These are phyloP conservation scores for Geotrichum aggregatum DNA, from an alignment of 1,139 yeast species.

Conservation along the genomic window DNA sequence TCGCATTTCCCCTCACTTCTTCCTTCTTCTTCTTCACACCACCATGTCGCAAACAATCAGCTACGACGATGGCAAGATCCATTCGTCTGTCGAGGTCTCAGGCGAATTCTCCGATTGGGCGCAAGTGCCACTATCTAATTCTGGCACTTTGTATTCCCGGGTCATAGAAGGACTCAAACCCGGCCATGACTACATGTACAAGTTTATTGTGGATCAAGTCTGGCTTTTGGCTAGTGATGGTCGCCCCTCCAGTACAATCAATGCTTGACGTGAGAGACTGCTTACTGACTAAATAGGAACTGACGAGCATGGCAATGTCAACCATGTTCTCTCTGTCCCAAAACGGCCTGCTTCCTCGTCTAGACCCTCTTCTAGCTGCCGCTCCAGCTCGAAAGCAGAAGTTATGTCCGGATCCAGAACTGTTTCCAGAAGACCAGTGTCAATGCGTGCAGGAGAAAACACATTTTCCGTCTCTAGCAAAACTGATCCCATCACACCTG, in stretches of 20 bases:
- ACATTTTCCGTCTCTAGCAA: no score
- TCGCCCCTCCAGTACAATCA: slow-evolving; percentile 24
- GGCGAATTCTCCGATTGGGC: slow-evolving; percentile 41
- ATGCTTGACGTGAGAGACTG: background rate
- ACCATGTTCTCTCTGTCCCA: slow-evolving; percentile 15
- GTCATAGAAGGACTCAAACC: slow-evolving; percentile 25
- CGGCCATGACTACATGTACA: slow-evolving; percentile 35
- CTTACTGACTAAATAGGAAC: slow-evolving; percentile 4
- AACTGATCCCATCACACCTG: no score
- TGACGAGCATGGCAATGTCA: slow-evolving; percentile 14
- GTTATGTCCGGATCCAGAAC: no score
- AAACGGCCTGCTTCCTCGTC: no score
- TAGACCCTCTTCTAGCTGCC: no score
- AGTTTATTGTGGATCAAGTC: slow-evolving; percentile 39
- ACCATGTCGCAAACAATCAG: background rate
- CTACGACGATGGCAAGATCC: slow-evolving; percentile 30
- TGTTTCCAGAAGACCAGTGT: no score
- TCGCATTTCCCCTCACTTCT: background rate
- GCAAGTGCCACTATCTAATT: slow-evolving; percentile 24
- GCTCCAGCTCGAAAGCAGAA: no score
- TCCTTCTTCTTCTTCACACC: background rate
- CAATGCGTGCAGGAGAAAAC: no score
- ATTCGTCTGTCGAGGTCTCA: slow-evolving; percentile 35
- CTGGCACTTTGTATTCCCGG: slow-evolving; percentile 21
- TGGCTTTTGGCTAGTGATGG: slow-evolving; percentile 34